Base-by-base conservation (phyloP, 2,329 filamentous ascomycete genomes). In the Metarhizium anisopliae region DNA sequence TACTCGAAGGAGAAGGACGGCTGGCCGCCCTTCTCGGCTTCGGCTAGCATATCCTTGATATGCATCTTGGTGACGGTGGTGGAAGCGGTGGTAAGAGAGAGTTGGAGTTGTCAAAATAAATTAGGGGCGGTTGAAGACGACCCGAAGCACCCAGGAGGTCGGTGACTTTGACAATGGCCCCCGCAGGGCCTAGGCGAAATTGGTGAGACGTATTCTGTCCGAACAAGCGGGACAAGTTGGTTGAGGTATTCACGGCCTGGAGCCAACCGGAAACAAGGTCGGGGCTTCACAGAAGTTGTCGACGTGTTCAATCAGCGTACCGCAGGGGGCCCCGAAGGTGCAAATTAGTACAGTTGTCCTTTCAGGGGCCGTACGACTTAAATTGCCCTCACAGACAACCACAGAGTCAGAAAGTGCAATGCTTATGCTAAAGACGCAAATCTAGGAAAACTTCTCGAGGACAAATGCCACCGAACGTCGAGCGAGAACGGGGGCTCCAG, bases 1-100 rank as follows among this genome's bases (percentile, higher is more conserved):
- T 96, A 99, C 73, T 99, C 94, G 77, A 99, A 99, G 58, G 94
- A 99, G 79, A 96, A 96, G 68, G 91, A 94, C 56, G 92, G 87
- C 66, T 87, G 83, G 69, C 85, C 84, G 67, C 86, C 84, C 75
- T 82, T 81, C 74, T 91, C 84, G 72, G 92, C 86, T 65, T 93
- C 87, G 64, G 83, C 79, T 66, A 99, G 81, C 80, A 96, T 96
- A 66, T 94, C 85, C 63, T 87, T 89, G 80, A 99, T 93, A 76
- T 97, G 94, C 93, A 99, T 97, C 61, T 69, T 86, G 80, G 60
- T 56, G 32, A 35, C 32, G 35, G 59, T 55, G 56, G n/a, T 29
- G 30, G 29, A 18, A 10, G 47, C 16, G 50, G 14, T 32, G 18
- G 30, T 5, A 40, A 57, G 14, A 50, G 20, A 10, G 50, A 18